Evolutionary conservation across 257 asterid species (phyloP).

Genomic region (Ilex asprella): DNA sequence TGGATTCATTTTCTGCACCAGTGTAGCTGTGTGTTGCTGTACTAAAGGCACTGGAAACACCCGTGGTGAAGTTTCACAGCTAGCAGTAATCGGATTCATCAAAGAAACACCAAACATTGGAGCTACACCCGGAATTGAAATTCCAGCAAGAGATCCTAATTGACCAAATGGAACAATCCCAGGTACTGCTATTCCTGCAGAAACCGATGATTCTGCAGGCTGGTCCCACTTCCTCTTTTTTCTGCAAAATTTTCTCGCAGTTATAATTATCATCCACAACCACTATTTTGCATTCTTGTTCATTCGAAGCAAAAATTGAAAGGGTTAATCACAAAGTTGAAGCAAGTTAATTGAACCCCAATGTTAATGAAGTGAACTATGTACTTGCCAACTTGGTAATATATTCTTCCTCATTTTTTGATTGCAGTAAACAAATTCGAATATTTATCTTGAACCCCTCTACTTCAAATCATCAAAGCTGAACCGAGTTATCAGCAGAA

Average conservation of each 20-base stretch:
- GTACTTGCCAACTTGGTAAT: not conserved
- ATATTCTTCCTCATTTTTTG: not conserved
- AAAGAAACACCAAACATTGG: constrained; percentile 38
- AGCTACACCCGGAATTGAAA: constrained; percentile 36
- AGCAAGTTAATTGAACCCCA: not conserved
- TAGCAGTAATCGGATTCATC: constrained; percentile 38
- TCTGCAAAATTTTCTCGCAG: constrained; percentile 26
- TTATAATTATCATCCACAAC: constrained; percentile 7
- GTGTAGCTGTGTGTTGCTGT: constrained; percentile 73
- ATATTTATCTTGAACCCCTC: not conserved
- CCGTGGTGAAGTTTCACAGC: constrained; percentile 28
- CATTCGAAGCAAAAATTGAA: too few species aligned
- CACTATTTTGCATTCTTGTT: not conserved
- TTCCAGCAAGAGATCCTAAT: constrained; percentile 43
- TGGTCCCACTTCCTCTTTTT: constrained; percentile 97
- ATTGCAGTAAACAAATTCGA: not conserved
- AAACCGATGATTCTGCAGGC: constrained; percentile 68
- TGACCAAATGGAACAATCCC: constrained; percentile 49
- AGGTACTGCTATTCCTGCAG: constrained; percentile 48
- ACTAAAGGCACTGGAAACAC: constrained; percentile 38
- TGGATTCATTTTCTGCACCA: constrained; percentile 63
- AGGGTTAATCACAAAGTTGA: too few species aligned
- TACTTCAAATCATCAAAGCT: not conserved
- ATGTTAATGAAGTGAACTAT: not conserved
- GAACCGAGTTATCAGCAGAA: not conserved